A percentile compares a stretch with the other conserved stretches of the same genome.
phyloP scores from a whole-genome alignment of 2,329 filamentous ascomycete genomes.

The Achaetomium macrosporum region DNA sequence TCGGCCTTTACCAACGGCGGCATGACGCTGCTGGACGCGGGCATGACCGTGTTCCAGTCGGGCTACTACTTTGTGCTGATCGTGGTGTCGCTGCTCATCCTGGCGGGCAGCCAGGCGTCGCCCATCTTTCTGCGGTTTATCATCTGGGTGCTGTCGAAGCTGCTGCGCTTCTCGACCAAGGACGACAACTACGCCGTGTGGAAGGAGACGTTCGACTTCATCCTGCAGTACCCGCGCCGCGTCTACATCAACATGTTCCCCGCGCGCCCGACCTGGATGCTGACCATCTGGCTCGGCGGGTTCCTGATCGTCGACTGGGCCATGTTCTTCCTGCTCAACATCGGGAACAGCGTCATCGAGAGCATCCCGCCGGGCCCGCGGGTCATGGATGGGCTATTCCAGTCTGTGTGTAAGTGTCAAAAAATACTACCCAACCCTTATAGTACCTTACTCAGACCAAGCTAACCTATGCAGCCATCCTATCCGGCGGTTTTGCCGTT shows the following conservation, averaged over 20 bases:
- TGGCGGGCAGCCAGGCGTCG: conserved; percentile 62
- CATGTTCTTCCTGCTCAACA: conserved; percentile 59
- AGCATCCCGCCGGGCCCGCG: conserved; percentile 48
- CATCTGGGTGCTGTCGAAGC: conserved; percentile 47
- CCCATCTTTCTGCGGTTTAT: conserved; percentile 57
- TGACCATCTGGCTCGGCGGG: conserved; percentile 54
- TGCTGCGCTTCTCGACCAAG: conserved; percentile 35
- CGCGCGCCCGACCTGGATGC: conserved; percentile 42
- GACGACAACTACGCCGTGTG: conserved; percentile 33
- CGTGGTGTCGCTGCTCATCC: conserved; percentile 51
- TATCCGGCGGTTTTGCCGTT: conserved; percentile 61
- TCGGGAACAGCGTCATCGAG: conserved; percentile 53
- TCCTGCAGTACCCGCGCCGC: conserved; percentile 50
- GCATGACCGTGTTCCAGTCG: conserved; percentile 55
- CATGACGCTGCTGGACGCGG: conserved; percentile 61
- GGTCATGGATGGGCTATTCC: conserved; percentile 60
- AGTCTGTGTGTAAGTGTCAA: conserved; percentile 46
- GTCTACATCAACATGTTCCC: conserved; percentile 43
- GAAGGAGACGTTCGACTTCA: conserved; percentile 48
- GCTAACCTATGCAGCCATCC: conserved; percentile 41
- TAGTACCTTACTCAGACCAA: not conserved
- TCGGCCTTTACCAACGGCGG: conserved; percentile 67
- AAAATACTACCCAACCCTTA: not conserved
- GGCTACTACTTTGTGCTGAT: conserved; percentile 45
- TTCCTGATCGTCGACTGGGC: conserved; percentile 61